Evolutionary conservation across 139 green algal genomes (phyloP), one percentile per base, ranked within the genome.

Genomic region (Tetradesmus lagerheimii): DNA sequence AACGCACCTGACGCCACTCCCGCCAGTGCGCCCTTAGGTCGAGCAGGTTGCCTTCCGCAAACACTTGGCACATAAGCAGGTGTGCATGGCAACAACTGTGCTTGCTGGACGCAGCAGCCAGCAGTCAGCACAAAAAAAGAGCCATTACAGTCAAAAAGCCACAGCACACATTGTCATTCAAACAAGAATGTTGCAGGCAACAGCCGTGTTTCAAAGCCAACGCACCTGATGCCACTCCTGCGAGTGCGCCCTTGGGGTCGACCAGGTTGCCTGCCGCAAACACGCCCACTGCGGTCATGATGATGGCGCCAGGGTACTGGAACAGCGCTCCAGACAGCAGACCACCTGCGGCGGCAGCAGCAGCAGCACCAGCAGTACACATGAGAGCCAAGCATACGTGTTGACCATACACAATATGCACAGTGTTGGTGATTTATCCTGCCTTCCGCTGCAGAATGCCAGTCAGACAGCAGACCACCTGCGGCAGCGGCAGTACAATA

Each of bases 291-390:
- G 95, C 87, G 29, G 95, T 94, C 92, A 98, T 97, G 41, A 98
- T 95, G 86, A 98, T 16, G 9, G 97, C 90, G 38, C 96, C 97
- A 0, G 97, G 97, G 86, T 97, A 97, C 92, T 99, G 97, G 93
- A 99, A 99, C 85, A 99, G 95, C 1, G 95, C 92, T 18, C 93
- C 96, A 25, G 92, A 94, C 34, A 98, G 77, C 45, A 97, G 90
- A 62, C 95, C 95, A 38, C 95, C 95, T 84, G 92, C 80, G 87
- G 50, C 66, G 66, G 53, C 35, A 78, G 45, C 45, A 74, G 47
- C 80, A 86, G 79, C 27, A 37, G 31, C 18, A 29, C n/a, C 37
- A n/a, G 39, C 4, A 62, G 47, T 18, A 20, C 8, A 20, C 47
- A 62, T 16, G 1, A 62, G n/a, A n/a, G n/a, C n/a, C n/a, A n/a